phyloP scores from a whole-genome alignment of 2,329 filamentous ascomycete genomes.

The Hymenoscyphus infarciens region DNA sequence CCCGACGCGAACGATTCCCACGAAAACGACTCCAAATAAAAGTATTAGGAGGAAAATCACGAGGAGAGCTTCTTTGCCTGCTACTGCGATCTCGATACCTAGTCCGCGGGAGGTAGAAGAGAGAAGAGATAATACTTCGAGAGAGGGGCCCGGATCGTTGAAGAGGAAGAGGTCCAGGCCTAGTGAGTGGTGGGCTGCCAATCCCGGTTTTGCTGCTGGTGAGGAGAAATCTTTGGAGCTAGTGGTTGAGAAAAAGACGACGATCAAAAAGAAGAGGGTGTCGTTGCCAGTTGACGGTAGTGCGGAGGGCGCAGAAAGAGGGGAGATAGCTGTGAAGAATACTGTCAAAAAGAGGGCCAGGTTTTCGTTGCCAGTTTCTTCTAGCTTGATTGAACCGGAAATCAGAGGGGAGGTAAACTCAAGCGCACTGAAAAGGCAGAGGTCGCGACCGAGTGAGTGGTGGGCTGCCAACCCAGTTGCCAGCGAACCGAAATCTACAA shows the following conservation, averaged over 20 bases:
- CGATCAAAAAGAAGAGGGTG: neutral
- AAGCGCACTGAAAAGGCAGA: slow-evolving; percentile 1
- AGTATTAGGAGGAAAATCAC: neutral
- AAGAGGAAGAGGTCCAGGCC: neutral
- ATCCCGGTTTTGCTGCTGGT: neutral
- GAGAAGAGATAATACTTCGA: neutral
- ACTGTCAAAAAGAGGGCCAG: neutral
- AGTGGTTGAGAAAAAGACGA: neutral
- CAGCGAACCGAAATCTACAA: neutral
- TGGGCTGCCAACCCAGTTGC: neutral
- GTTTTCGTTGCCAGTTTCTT: neutral
- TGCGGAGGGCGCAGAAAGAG: neutral
- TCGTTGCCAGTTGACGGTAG: neutral
- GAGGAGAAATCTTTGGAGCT: neutral
- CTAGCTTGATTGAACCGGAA: neutral
- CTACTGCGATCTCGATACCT: neutral
- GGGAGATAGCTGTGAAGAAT: neutral
- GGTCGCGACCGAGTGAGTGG: neutral
- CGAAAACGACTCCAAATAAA: neutral
- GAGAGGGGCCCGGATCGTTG: neutral
- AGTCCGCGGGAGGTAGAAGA: neutral
- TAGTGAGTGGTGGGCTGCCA: slow-evolving; percentile 1
- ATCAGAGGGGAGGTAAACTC: neutral
- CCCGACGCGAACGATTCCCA: neutral
- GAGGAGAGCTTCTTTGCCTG: neutral